phyloP scores from a whole-genome alignment of 495 filamentous ascomycete genomes.

The Aspergillus kassunensis region DNA sequence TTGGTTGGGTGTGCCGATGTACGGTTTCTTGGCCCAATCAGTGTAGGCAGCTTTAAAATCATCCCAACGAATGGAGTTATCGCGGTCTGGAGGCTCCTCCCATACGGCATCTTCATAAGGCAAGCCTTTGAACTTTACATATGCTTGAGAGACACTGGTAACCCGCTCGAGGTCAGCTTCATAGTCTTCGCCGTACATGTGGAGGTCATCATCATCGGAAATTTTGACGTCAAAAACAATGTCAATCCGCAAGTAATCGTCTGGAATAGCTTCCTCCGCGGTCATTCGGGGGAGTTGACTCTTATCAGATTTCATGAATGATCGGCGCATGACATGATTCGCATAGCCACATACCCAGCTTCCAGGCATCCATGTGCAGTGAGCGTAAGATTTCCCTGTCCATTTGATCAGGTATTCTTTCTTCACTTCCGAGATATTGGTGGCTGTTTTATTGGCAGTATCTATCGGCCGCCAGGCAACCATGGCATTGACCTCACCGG shows the following conservation, averaged over 20 bases:
- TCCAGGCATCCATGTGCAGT: conserved; percentile 79
- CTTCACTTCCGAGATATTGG: conserved; percentile 61
- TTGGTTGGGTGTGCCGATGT: conserved; percentile 55
- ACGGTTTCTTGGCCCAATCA: conserved; percentile 74
- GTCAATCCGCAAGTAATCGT: conserved; percentile 79
- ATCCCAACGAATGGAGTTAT: conserved; percentile 65
- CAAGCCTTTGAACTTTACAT: conserved; percentile 94
- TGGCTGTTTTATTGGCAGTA: conserved; percentile 31
- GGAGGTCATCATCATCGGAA: conserved; percentile 39
- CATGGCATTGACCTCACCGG: conserved; percentile 61
- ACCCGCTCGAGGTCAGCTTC: conserved; percentile 65
- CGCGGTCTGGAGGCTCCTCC: conserved; percentile 73
- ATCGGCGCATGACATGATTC: conserved; percentile 56
- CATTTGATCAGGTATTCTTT: conserved; percentile 93
- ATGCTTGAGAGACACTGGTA: conserved; percentile 62
- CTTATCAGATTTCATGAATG: conserved; percentile 69
- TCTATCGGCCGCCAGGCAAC: conserved; percentile 84
- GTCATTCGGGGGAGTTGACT: conserved; percentile 63
- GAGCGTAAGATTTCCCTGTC: conserved; percentile 71
- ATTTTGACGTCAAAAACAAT: conserved; percentile 81
- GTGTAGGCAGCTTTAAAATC: conserved; percentile 79
- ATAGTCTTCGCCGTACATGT: conserved; percentile 43
- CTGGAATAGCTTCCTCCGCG: conserved; percentile 73
- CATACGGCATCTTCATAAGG: conserved; percentile 87
- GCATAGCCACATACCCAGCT: conserved; percentile 85